Evolutionary conservation across 441 rosid species (phyloP), one percentile per base, ranked within the genome.

Genomic region (Flueggea neowawraea): DNA sequence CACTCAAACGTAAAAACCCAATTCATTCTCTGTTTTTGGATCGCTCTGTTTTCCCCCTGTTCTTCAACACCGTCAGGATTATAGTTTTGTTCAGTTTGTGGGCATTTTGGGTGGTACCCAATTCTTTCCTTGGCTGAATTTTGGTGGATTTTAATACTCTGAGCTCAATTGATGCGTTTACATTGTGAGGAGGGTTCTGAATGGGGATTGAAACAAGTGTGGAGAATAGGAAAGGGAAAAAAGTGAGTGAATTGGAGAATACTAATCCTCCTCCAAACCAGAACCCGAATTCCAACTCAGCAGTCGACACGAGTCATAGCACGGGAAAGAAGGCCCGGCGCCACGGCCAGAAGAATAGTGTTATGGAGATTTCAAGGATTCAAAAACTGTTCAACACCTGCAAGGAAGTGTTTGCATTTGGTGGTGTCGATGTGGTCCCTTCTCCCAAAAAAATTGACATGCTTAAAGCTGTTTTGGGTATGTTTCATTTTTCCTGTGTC

Each of bases 381-480:
- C 94, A 89, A 78, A 75, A 62, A 72, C 77, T 94, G 16, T 91
- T 72, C 66, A 73, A 86, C 60, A 79, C 94, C 32, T 94, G 99
- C 73, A 76, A 73, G 62, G 80, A 87, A 33, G 99, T 91, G 22
- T 91, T 89, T 66, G 73, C 82, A 63, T 31, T 5, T 33, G 41
- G 84, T 28, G 70, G 72, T 12, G 31, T 85, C 47, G 92, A 89
- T 60, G 32, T 84, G 69, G 72, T 89, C 47, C 97, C 99, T 7
- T 64, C 88, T 32, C 73, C 75, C 0, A 83, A 83, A 31, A 67
- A 82, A 57, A 80, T 94, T 64, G 77, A 83, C 53, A 73, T 61
- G 68, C 82, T 94, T 4, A 80, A 76, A 41, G 68, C 78, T 0
- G 80, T 87, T 76, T 71, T 94, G 70, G 99, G 99, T 94, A 90